Base-by-base conservation (phyloP, 129 eudicot genomes). In the Escallonia rubra region DNA sequence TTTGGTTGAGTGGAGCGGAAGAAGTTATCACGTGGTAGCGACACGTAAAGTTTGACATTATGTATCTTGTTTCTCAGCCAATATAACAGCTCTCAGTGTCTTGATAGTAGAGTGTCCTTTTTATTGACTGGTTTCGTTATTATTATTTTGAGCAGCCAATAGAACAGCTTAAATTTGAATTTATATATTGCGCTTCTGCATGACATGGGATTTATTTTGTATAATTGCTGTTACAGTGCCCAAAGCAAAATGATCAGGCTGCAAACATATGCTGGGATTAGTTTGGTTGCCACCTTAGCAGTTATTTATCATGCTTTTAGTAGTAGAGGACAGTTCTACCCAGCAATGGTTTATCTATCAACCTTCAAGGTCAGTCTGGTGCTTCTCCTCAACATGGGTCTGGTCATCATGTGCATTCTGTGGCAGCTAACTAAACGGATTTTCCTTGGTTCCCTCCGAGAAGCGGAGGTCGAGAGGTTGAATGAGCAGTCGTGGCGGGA, bases 401-500 rank as follows among this genome's bases (percentile, higher is more conserved):
- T 94, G 68, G 99, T 90, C 7, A 65, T 94, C 49, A 86, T 94
- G 99, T 94, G 99, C 85, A 77, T 78, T 59, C 61, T 87, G 87
- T 94, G 99, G 99, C 97, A 94, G 65, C 68, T 94, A 46, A 84
- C 94, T 8, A 94, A 94, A 72, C 59, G 67, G 48, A 69, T 94
- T 10, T 94, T 94, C 73, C 99, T 94, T 62, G 99, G 97, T 42
- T 76, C 90, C 1, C 90, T 94, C 4, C 90, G 99, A 43, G 99
- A 94, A 69, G 99, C 99, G 1, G 99, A 94, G 80, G 90, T 89
- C 6, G 99, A 94, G 70, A 89, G 99, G 85, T 76, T 94, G 68
- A 94, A 94, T 66, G 99, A 94, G 79, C 99, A 94, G 83, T 82
- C 99, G 14, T 90, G 99, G 99, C 81, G 99, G 50, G 99, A 94